A percentile compares a stretch with the other conserved stretches of the same genome.
Evolutionary conservation across 352 stramenopile genomes (phyloP).

Genomic region (Phytophthora podocarpi): DNA sequence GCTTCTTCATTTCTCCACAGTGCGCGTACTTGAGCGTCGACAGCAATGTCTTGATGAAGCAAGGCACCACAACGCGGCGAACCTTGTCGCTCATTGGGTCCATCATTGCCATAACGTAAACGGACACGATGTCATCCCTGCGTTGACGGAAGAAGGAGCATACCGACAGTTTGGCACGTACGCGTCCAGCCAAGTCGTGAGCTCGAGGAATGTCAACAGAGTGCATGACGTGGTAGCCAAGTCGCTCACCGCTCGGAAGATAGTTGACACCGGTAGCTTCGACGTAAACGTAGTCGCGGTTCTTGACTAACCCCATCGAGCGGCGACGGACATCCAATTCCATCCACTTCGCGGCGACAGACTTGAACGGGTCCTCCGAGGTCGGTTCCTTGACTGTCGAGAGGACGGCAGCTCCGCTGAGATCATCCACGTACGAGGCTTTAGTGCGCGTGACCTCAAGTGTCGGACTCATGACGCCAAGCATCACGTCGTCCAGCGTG

Average conservation of each 20-base stretch:
- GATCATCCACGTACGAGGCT: slow-evolving; percentile 42
- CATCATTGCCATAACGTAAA: slow-evolving; percentile 46
- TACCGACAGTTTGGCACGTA: slow-evolving; percentile 38
- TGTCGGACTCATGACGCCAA: slow-evolving; percentile 36
- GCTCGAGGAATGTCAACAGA: slow-evolving; percentile 39
- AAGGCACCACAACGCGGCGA: slow-evolving; percentile 16
- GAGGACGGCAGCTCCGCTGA: slow-evolving; percentile 44
- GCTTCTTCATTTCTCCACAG: slow-evolving; percentile 38
- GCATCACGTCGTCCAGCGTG: slow-evolving; percentile 38
- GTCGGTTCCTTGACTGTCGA: slow-evolving; percentile 47
- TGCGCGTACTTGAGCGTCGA: slow-evolving; percentile 33
- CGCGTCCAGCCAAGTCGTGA: slow-evolving; percentile 25
- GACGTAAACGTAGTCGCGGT: slow-evolving; percentile 65
- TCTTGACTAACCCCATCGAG: slow-evolving; percentile 27
- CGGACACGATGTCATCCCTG: slow-evolving; percentile 31
- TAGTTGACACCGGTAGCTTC: slow-evolving; percentile 47
- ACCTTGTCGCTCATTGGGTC: slow-evolving; percentile 30
- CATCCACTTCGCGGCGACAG: slow-evolving; percentile 36
- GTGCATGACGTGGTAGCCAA: slow-evolving; percentile 54
- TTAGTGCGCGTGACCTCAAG: slow-evolving; percentile 35
- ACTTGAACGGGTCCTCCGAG: slow-evolving; percentile 43
- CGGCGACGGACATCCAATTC: slow-evolving; percentile 30
- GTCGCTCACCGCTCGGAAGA: slow-evolving; percentile 33
- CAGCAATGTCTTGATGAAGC: slow-evolving; percentile 33
- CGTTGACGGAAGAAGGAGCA: slow-evolving; percentile 48